A percentile compares a stretch with the other conserved stretches of the same genome.
Conservation (phyloP, 306 rosid genomes). For the Pterocarpus santalinus region DNA sequence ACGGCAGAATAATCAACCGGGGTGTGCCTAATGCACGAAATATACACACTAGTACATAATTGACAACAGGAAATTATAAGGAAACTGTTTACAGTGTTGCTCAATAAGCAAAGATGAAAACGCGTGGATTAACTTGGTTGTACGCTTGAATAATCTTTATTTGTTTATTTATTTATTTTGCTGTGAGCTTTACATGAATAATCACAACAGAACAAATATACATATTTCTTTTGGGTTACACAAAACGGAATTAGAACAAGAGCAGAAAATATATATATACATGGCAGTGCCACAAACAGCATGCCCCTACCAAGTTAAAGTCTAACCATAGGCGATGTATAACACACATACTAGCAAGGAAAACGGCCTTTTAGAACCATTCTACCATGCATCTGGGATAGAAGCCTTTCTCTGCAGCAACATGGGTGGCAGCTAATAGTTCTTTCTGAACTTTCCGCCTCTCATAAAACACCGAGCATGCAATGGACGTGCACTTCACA, state of each 20-base stretch:
- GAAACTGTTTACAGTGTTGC: no score
- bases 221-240: conserved; percentile 3
- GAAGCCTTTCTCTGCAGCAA: conserved; percentile 75
- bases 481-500: conserved; percentile 85
- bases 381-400: conserved; percentile 78
- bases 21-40: no score
- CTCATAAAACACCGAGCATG: conserved; percentile 86
- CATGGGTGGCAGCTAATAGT: conserved; percentile 66
- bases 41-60: not conserved
- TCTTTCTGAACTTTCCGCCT: conserved; percentile 90
- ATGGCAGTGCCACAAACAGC: not conserved
- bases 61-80: no score
- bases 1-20: no score
- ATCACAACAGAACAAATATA: conserved; percentile 5
- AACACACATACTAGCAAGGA: not conserved
- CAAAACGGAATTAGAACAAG: not conserved
- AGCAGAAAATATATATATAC: not conserved
- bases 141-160: not conserved
- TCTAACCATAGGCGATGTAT: not conserved
- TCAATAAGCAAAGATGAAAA: not conserved
- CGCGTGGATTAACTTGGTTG: not conserved
- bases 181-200: conserved; percentile 16
- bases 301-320: not conserved
- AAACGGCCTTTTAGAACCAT: conserved; percentile 67
- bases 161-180: not conserved